phyloP scores from a whole-genome alignment of 2,329 filamentous ascomycete genomes.

The Lecanicillium sp. region DNA sequence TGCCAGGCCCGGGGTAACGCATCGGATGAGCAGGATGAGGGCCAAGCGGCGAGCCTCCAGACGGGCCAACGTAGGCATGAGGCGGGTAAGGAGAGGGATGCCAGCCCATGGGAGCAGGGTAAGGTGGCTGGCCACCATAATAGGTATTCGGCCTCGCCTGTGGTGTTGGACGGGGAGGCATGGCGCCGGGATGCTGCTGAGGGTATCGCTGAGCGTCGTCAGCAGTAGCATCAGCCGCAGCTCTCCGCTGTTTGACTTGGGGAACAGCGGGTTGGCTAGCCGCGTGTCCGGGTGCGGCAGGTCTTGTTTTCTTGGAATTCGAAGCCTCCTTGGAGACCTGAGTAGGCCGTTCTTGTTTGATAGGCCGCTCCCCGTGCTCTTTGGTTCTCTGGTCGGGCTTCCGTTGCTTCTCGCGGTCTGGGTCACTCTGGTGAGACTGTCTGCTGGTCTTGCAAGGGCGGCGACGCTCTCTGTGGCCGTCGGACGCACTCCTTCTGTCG shows the following conservation, averaged over 20 bases:
- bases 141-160: slow-evolving; percentile 27
- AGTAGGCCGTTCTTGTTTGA: slow-evolving; percentile 2
- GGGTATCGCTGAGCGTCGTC: slow-evolving; percentile 28
- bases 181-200: slow-evolving; percentile 23
- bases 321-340: slow-evolving; percentile 14
- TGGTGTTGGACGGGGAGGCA: slow-evolving; percentile 22
- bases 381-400: slow-evolving; percentile 13
- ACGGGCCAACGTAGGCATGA: slow-evolving; percentile 16
- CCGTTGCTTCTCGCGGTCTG: slow-evolving; percentile 17
- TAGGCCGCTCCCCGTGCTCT: slow-evolving; percentile 11
- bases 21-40: slow-evolving; percentile 4
- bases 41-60: slow-evolving; percentile 15
- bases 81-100: slow-evolving; percentile 23
- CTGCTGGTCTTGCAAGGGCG: slow-evolving; percentile 5
- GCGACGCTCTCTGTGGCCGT: slow-evolving; percentile 1
- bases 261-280: slow-evolving; percentile 24
- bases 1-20: slow-evolving; percentile 2
- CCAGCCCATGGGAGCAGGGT: slow-evolving; percentile 20
- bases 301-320: slow-evolving; percentile 12
- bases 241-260: slow-evolving; percentile 20
- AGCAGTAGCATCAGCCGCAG: slow-evolving; percentile 15
- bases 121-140: slow-evolving; percentile 22
- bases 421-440: slow-evolving; percentile 14
- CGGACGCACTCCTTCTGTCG: slow-evolving; percentile 15
- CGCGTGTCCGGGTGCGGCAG: slow-evolving; percentile 21